Conservation (phyloP, 75 land plant species). For the Azolla pinnata region DNA sequence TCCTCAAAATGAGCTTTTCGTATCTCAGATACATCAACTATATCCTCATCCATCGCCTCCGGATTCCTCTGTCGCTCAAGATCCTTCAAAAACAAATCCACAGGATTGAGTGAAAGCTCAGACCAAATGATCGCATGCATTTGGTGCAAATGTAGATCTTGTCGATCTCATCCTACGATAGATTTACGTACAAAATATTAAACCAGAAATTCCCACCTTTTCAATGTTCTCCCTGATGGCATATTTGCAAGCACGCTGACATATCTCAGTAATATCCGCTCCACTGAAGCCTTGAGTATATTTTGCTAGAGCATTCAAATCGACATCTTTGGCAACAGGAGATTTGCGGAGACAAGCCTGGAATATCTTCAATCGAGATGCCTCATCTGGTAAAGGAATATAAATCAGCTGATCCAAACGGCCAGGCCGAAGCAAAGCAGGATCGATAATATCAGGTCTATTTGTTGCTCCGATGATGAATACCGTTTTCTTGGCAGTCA, state of each 20-base stretch:
- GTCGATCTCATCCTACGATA: too few species aligned
- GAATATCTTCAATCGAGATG: slow-evolving; percentile 41
- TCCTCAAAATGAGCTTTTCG: slow-evolving; percentile 71
- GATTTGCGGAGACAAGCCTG: slow-evolving; percentile 49
- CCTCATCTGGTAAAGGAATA: slow-evolving; percentile 53
- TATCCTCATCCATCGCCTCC: slow-evolving; percentile 78
- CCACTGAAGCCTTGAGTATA: slow-evolving; percentile 64
- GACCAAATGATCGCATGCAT: too few species aligned
- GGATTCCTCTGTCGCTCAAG: slow-evolving; percentile 65
- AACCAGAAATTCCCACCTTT: too few species aligned
- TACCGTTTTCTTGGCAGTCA: slow-evolving; percentile 72
- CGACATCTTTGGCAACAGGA: slow-evolving; percentile 53
- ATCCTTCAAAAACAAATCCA: too few species aligned
- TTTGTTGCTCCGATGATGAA: slow-evolving; percentile 60
- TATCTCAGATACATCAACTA: slow-evolving; percentile 46
- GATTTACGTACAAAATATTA: too few species aligned
- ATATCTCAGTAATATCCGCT: slow-evolving; percentile 61
- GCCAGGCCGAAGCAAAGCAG: slow-evolving; percentile 48
- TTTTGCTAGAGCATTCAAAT: slow-evolving; percentile 36
- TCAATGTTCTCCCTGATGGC: slow-evolving; percentile 59
- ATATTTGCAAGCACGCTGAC: slow-evolving; percentile 63
- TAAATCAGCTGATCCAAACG: slow-evolving; percentile 55
- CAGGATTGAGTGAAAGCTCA: too few species aligned
- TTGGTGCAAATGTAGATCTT: too few species aligned
- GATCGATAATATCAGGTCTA: slow-evolving; percentile 46